Evolutionary conservation across 352 stramenopile species (phyloP).

Genomic region (Globisporangium lucens): DNA sequence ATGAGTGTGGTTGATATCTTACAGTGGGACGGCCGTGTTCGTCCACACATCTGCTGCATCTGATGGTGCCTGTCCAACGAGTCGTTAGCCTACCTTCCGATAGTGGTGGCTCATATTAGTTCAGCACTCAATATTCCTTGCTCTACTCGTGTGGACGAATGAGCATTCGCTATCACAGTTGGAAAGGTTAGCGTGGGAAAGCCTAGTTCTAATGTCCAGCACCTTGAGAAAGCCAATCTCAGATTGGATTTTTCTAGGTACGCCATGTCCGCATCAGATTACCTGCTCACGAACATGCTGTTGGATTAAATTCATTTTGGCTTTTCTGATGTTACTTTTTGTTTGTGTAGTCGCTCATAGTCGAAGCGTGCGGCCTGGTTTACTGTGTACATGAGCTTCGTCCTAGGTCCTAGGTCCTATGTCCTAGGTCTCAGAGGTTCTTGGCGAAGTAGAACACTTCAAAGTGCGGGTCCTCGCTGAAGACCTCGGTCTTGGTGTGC

Average conservation of each 20-base stretch:
- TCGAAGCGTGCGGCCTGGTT: neutral
- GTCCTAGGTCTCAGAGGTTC: neutral
- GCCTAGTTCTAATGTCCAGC: no score
- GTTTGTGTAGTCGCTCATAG: neutral
- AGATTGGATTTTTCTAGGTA: neutral
- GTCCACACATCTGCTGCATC: neutral
- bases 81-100: neutral
- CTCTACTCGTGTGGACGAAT: neutral
- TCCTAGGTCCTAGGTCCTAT: neutral
- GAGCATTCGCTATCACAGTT: neutral
- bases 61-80: neutral
- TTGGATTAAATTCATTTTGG: neutral
- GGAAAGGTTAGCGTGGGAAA: neutral
- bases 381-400: neutral
- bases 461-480: conserved; percentile 32
- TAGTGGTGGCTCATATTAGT: neutral
- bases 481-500: conserved; percentile 17
- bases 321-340: neutral
- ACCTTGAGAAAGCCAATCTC: neutral
- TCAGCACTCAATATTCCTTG: neutral
- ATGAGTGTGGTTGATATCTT: neutral
- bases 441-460: conserved; percentile 32
- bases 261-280: neutral
- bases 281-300: neutral
- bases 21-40: neutral